A percentile compares a stretch with the other conserved stretches of the same genome.
phyloP scores from a whole-genome alignment of 2,329 filamentous ascomycete species.

The Ophiobolus disseminans region DNA sequence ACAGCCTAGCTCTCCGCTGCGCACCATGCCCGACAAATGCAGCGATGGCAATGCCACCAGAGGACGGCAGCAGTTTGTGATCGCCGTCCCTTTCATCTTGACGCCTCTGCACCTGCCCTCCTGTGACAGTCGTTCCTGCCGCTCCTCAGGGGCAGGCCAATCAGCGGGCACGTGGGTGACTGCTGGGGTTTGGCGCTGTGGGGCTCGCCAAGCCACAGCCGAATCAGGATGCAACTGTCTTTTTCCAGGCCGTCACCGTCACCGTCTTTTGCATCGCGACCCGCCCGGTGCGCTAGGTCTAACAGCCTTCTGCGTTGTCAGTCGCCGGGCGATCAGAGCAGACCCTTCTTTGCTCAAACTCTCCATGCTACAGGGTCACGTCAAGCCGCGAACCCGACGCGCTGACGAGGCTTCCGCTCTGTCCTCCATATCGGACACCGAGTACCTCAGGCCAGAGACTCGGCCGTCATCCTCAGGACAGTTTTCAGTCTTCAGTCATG shows the following conservation, averaged over 20 bases:
- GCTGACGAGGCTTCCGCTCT: too few species aligned
- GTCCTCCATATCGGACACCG: too few species aligned
- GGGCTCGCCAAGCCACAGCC: conserved; percentile 18
- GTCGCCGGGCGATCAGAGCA: neutral
- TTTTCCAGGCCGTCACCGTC: too few species aligned
- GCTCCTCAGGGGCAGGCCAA: conserved; percentile 23
- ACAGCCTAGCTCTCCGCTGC: neutral
- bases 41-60: conserved; percentile 22
- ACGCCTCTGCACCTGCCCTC: conserved; percentile 5
- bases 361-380: too few species aligned
- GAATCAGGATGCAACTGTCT: conserved; percentile 6
- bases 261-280: conserved; percentile 11
- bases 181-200: conserved; percentile 9
- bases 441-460: too few species aligned
- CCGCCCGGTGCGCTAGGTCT: neutral
- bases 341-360: conserved; percentile 7
- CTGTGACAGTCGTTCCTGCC: conserved; percentile 6
- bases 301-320: conserved; percentile 5
- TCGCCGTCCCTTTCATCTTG: conserved; percentile 33
- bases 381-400: too few species aligned
- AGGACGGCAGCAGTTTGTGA: conserved; percentile 19
- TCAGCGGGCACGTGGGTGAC: conserved; percentile 1
- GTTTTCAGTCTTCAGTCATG: neutral
- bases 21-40: conserved; percentile 3
- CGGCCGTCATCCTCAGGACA: neutral